phyloP scores from a whole-genome alignment of 2,329 filamentous ascomycete species.

The Colletotrichum spinosum region DNA sequence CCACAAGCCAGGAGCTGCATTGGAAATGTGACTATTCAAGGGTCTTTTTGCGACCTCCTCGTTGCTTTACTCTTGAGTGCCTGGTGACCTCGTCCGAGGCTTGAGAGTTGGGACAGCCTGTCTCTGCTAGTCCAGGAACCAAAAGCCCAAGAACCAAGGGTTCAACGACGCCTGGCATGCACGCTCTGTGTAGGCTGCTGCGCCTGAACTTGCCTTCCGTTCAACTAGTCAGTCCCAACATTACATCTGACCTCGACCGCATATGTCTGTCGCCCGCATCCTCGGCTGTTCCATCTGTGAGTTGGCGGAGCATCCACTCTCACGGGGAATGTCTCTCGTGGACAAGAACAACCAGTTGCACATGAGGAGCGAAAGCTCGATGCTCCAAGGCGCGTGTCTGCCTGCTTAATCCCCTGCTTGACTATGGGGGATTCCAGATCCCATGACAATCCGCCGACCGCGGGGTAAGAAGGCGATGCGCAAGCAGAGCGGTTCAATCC shows the following conservation, averaged over 20 bases:
- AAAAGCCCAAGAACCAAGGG: slow-evolving; percentile 12
- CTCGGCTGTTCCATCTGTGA: slow-evolving; percentile 24
- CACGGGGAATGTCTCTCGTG: slow-evolving; percentile 28
- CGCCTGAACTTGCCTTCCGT: slow-evolving; percentile 3
- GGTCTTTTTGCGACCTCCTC: slow-evolving; percentile 26
- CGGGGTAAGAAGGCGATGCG: slow-evolving; percentile 29
- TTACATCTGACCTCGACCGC: slow-evolving; percentile 32
- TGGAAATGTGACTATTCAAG: slow-evolving; percentile 31
- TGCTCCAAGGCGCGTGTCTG: slow-evolving; percentile 21
- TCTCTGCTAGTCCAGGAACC: slow-evolving; percentile 32
- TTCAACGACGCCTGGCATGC: slow-evolving; percentile 16
- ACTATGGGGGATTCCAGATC: slow-evolving; percentile 19
- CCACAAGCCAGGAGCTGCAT: slow-evolving; percentile 3
- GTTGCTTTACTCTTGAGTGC: slow-evolving; percentile 5
- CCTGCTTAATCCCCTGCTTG: slow-evolving; percentile 11
- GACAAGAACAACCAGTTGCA: slow-evolving; percentile 9
- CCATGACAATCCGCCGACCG: slow-evolving; percentile 27
- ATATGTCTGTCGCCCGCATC: slow-evolving; percentile 21
- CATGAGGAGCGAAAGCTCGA: slow-evolving; percentile 9
- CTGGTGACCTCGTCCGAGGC: slow-evolving; percentile 22
- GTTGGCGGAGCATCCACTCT: slow-evolving; percentile 9
- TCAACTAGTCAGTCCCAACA: slow-evolving; percentile 12
- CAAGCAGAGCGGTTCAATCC: slow-evolving; percentile 17
- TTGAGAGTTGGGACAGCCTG: slow-evolving; percentile 24
- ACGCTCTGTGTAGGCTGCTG: neutral